Conservation (phyloP, 345 rosid species). For the Eucalyptus coolabah region DNA sequence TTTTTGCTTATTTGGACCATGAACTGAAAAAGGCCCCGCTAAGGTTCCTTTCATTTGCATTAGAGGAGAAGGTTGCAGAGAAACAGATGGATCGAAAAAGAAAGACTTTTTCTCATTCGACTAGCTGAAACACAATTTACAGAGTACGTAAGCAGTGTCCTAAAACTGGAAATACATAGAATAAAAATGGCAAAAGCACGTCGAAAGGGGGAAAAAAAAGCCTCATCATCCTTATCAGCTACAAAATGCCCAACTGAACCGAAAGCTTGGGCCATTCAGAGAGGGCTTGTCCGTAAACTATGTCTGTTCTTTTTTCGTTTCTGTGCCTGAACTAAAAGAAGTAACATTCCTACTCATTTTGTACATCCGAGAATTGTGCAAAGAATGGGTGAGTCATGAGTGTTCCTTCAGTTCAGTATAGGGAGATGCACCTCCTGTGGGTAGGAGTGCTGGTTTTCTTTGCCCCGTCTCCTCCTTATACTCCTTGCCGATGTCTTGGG, state of each 20-base stretch:
- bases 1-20: neutral
- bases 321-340: neutral
- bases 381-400: neutral
- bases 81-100: neutral
- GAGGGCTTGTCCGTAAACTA: neutral
- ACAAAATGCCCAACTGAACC: neutral
- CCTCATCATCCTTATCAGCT: neutral
- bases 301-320: neutral
- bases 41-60: neutral
- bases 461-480: constrained; percentile 76
- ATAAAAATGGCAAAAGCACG: neutral
- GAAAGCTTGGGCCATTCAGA: neutral
- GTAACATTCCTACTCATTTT: neutral
- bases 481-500: constrained; percentile 53
- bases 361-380: neutral
- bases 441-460: constrained; percentile 42
- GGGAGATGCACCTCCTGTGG: constrained; percentile 83
- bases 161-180: neutral
- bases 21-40: neutral
- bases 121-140: neutral
- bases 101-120: neutral
- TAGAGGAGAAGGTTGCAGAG: neutral
- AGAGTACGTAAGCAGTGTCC: neutral
- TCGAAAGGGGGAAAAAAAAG: neutral
- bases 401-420: constrained; percentile 14